These are phyloP conservation scores for Mortierella alpina DNA, from an alignment of 192 early-diverging fungal species.

Conservation along the genomic window DNA sequence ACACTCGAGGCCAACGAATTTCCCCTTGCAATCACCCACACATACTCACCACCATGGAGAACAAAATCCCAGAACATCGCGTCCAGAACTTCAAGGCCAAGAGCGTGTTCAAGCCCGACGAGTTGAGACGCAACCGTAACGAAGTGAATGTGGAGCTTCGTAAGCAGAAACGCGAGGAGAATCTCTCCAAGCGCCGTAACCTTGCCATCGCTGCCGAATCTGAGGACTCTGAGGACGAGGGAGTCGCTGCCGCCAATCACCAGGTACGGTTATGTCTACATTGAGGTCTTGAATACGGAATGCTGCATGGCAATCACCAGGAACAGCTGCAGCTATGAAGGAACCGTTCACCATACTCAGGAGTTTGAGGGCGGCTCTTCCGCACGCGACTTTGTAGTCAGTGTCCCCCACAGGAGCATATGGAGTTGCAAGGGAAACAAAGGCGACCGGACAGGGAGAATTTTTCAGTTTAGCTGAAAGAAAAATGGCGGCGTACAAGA, in stretches of 20 bases:
- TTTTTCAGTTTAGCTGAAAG: too few relatives aligned
- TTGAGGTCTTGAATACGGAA: not conserved
- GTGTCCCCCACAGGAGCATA: too few relatives aligned
- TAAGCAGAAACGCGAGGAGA: slow-evolving; percentile 96
- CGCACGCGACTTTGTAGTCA: not conserved
- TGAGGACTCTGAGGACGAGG: slow-evolving; percentile 86
- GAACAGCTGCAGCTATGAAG: not conserved
- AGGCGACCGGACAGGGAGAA: too few relatives aligned
- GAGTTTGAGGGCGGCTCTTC: not conserved
- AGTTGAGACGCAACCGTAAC: slow-evolving; percentile 92
- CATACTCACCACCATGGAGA: slow-evolving; percentile 50
- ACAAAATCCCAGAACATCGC: slow-evolving; percentile 66
- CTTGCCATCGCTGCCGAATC: slow-evolving; percentile 68
- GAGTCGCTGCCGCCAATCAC: slow-evolving; percentile 57
- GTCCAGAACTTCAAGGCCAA: slow-evolving; percentile 89
- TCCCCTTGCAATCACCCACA: not conserved
- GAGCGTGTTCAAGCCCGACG: slow-evolving; percentile 88
- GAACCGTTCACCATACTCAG: not conserved
- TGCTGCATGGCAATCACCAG: not conserved
- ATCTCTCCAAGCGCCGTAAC: slow-evolving; percentile 92
- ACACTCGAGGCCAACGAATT: not conserved
- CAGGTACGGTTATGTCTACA: slow-evolving; percentile 57
- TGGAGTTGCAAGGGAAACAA: too few relatives aligned
- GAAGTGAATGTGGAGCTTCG: slow-evolving; percentile 94
- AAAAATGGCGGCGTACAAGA: too few relatives aligned